Conservation (phyloP, 1,139 yeast genomes). For the Yamadazyma pseudoaaseri region DNA sequence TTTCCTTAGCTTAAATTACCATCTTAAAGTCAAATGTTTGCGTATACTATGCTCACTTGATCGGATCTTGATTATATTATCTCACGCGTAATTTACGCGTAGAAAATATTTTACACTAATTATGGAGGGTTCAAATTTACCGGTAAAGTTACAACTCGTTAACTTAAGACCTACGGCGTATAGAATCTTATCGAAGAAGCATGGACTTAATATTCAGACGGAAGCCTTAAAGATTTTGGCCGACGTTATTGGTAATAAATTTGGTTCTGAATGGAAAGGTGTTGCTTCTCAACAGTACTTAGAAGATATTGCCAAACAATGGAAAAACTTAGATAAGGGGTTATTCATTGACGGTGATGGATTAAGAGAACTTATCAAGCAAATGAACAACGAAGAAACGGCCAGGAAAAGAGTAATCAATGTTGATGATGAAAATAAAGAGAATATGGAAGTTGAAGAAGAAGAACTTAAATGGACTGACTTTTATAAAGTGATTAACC, state of each 20-base stretch:
- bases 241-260: constrained; percentile 66
- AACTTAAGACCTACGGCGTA: constrained; percentile 90
- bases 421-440: constrained; percentile 6
- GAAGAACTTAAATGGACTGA: constrained; percentile 62
- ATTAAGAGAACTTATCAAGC: constrained; percentile 61
- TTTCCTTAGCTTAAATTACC: constrained; percentile 10
- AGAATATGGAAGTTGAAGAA: constrained; percentile 10
- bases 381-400: constrained; percentile 21
- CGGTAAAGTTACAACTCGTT: constrained; percentile 74
- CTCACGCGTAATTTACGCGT: constrained; percentile 12
- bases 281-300: constrained; percentile 63
- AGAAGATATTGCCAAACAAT: constrained; percentile 74
- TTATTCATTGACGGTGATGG: constrained; percentile 78
- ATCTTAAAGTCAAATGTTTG: constrained; percentile 8
- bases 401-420: constrained; percentile 4
- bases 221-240: constrained; percentile 77
- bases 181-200: constrained; percentile 84
- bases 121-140: constrained; percentile 35
- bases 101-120: background rate
- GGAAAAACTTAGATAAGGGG: constrained; percentile 91
- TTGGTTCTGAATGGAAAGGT: constrained; percentile 87
- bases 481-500: constrained; percentile 65
- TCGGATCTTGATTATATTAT: constrained; percentile 11
- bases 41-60: constrained; percentile 7
- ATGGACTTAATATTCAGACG: constrained; percentile 86